phyloP scores from a whole-genome alignment of 2,329 filamentous ascomycete species.

The Cladophialophora psammophila region DNA sequence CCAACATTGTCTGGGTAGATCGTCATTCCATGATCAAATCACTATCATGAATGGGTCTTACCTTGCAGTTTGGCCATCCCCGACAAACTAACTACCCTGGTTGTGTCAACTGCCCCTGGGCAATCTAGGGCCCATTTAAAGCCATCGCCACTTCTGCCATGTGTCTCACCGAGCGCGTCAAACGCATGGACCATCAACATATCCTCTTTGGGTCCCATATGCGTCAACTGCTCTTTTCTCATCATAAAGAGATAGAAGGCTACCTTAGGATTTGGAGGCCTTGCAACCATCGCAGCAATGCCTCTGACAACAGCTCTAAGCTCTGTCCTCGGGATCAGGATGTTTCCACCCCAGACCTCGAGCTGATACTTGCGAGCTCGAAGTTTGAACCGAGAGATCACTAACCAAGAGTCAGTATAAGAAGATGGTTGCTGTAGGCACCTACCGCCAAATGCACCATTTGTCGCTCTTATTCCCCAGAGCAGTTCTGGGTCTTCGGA shows the following conservation, averaged over 20 bases:
- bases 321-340: conserved; percentile 14
- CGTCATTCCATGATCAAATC: background rate
- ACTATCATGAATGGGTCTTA: background rate
- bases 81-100: conserved; percentile 8
- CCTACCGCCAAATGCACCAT: conserved; percentile 14
- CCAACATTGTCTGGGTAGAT: conserved; percentile 6
- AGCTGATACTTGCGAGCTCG: conserved; percentile 11
- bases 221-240: conserved; percentile 12
- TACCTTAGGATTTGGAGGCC: conserved; percentile 15
- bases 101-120: conserved; percentile 11
- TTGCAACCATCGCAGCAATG: conserved; percentile 17
- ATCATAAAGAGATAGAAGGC: conserved; percentile 16
- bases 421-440: background rate
- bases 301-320: conserved; percentile 14
- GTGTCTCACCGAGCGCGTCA: conserved; percentile 7
- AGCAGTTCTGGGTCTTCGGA: conserved; percentile 19
- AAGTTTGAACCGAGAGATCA: conserved; percentile 16
- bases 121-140: conserved; percentile 20
- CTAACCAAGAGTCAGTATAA: conserved; percentile 1
- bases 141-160: conserved; percentile 11
- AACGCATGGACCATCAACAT: conserved; percentile 18
- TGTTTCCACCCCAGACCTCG: conserved; percentile 13
- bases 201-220: conserved; percentile 6
- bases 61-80: conserved; percentile 12
- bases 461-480: conserved; percentile 7